Evolutionary conservation across 371 early-diverging fungal species (phyloP).

Genomic region (Chytridium lagenaria): DNA sequence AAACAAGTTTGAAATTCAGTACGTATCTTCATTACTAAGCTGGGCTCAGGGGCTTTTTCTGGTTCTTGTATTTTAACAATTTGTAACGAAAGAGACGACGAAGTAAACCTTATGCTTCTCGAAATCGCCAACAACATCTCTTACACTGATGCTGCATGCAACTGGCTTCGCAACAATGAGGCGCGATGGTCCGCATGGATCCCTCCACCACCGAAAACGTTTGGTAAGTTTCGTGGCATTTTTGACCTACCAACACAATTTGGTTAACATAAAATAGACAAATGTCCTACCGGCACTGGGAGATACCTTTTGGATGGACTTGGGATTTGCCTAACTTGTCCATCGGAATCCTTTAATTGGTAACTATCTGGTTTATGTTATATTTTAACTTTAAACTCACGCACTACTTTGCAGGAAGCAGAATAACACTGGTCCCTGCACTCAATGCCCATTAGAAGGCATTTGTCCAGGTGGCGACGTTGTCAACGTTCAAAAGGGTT

Average conservation of each 20-base stretch:
- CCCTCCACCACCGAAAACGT: conserved; percentile 20
- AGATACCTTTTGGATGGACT: conserved; percentile 9
- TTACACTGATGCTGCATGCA: conserved; percentile 26
- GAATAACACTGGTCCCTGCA: conserved; percentile 5
- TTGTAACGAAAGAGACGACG: conserved; percentile 10
- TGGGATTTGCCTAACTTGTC: conserved; percentile 26
- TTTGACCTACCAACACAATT: too few relatives aligned
- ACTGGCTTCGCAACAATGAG: conserved; percentile 25
- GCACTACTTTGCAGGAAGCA: too few relatives aligned
- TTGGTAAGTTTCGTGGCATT: conserved; percentile 9
- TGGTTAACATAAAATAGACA: background rate
- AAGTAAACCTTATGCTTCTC: conserved; percentile 26
- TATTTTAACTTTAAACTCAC: too few relatives aligned
- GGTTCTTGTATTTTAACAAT: background rate
- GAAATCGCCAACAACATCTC: background rate
- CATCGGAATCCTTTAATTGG: conserved; percentile 32
- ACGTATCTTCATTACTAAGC: background rate
- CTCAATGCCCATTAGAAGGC: conserved; percentile 17
- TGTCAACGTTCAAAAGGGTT: conserved; percentile 18
- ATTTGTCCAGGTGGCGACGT: conserved; percentile 27
- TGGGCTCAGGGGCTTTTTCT: background rate
- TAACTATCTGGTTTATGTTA: too few relatives aligned
- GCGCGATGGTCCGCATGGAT: conserved; percentile 23
- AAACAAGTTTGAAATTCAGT: conserved; percentile 10
- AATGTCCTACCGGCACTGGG: conserved; percentile 21